These are phyloP conservation scores for Globisporangium mamillatum DNA, from an alignment of 352 stramenopile genomes.

Conservation along the genomic window DNA sequence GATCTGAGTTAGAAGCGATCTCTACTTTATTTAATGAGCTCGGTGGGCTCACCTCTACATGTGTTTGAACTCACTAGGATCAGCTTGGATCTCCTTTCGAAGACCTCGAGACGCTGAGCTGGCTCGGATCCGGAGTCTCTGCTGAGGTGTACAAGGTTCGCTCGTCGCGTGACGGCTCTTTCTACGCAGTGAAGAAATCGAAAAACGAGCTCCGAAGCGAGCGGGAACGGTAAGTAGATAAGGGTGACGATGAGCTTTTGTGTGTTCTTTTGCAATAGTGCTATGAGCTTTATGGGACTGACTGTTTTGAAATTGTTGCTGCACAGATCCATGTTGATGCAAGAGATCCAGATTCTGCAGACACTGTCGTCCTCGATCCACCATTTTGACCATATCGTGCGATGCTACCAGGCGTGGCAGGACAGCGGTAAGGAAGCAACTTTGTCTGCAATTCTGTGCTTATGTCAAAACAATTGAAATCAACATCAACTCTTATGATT, in stretches of 20 bases:
- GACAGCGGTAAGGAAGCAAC: constrained; percentile 63
- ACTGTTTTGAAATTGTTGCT: neutral
- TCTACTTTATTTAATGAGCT: no score
- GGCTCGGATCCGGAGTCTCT: constrained; percentile 66
- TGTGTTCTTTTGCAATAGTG: neutral
- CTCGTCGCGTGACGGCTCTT: constrained; percentile 27
- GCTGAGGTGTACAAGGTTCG: constrained; percentile 69
- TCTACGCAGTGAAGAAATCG: constrained; percentile 83
- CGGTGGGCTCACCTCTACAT: neutral
- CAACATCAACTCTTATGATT: neutral
- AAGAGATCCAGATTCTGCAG: constrained; percentile 65
- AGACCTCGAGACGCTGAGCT: constrained; percentile 49
- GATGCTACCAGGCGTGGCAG: constrained; percentile 95
- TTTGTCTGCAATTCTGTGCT: neutral
- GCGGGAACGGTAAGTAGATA: constrained; percentile 50
- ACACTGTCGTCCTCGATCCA: constrained; percentile 29
- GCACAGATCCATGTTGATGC: constrained; percentile 48
- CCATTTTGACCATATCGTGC: constrained; percentile 86
- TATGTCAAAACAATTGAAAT: neutral
- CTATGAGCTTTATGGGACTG: neutral
- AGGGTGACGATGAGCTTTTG: neutral
- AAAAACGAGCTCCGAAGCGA: constrained; percentile 74
- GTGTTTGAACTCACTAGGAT: neutral
- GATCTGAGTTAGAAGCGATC: neutral
- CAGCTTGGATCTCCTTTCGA: constrained; percentile 33